phyloP scores from a whole-genome alignment of 129 eudicot species.

The Heracleum sosnowskyi region DNA sequence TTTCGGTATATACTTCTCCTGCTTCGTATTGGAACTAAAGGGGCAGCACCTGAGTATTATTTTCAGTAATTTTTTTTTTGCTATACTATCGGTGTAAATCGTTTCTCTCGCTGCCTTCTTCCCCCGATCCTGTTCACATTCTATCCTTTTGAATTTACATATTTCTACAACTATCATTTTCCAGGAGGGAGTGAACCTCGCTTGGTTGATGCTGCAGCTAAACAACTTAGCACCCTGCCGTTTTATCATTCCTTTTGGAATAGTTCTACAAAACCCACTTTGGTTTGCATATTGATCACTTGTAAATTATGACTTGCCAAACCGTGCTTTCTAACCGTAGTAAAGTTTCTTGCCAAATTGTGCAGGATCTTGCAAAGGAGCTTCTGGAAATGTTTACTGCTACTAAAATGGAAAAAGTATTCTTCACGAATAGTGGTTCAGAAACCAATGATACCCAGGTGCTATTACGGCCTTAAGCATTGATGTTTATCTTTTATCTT shows the following conservation, averaged over 20 bases:
- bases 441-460: conserved; percentile 98
- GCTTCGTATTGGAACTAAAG: neutral
- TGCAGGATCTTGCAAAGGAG: conserved; percentile 82
- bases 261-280: conserved; percentile 78
- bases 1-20: neutral
- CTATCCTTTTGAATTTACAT: neutral
- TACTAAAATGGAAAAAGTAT: too few species aligned
- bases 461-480: neutral
- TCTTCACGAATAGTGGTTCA: conserved; percentile 87
- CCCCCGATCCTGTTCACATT: neutral
- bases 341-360: conserved; percentile 9
- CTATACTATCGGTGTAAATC: neutral
- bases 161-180: neutral
- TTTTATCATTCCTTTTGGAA: conserved; percentile 98
- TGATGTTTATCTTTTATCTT: neutral
- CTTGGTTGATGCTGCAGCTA: conserved; percentile 71
- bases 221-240: conserved; percentile 79
- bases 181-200: conserved; percentile 93
- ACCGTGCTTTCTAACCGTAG: neutral
- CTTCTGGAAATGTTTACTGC: conserved; percentile 68
- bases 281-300: conserved; percentile 37
- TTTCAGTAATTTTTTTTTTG: neutral
- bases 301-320: neutral
- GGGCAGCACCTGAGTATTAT: neutral
- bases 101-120: neutral